A percentile compares a stretch with the other conserved stretches of the same genome.
phyloP scores from a whole-genome alignment of 2,329 filamentous ascomycete genomes.

The Calonectria hongkongensis region DNA sequence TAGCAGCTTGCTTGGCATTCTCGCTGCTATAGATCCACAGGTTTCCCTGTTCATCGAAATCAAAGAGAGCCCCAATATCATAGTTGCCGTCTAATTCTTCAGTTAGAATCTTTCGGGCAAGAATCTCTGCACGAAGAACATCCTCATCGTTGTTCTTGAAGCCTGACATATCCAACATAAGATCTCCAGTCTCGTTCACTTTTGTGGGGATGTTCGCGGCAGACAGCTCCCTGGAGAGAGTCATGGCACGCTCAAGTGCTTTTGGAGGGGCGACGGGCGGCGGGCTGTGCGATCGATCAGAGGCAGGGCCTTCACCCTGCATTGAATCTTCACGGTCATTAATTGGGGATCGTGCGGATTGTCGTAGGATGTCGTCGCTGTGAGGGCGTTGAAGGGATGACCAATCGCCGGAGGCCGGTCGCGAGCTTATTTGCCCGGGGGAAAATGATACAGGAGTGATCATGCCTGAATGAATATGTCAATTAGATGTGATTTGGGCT shows the following conservation, averaged over 20 bases:
- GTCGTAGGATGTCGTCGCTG: slow-evolving; percentile 73
- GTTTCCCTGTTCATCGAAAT: slow-evolving; percentile 95
- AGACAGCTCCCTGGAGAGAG: slow-evolving; percentile 90
- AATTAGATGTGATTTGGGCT: slow-evolving; percentile 32
- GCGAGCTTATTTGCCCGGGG: slow-evolving; percentile 68
- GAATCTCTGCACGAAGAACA: slow-evolving; percentile 91
- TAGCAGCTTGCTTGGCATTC: slow-evolving; percentile 93
- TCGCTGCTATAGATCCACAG: slow-evolving; percentile 99
- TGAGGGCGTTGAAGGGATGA: slow-evolving; percentile 67
- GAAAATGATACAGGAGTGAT: slow-evolving; percentile 73
- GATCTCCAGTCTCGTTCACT: slow-evolving; percentile 92
- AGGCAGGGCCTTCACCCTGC: slow-evolving; percentile 62
- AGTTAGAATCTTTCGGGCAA: slow-evolving; percentile 92
- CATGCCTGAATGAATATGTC: slow-evolving; percentile 57
- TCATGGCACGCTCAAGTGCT: slow-evolving; percentile 87
- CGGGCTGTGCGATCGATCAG: slow-evolving; percentile 83
- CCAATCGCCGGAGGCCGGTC: slow-evolving; percentile 72
- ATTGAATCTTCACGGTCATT: slow-evolving; percentile 61
- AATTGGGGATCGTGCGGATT: slow-evolving; percentile 63
- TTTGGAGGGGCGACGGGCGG: slow-evolving; percentile 83
- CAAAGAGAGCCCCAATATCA: slow-evolving; percentile 95
- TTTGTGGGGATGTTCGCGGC: slow-evolving; percentile 94
- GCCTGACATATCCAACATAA: slow-evolving; percentile 98
- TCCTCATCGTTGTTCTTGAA: slow-evolving; percentile 97
- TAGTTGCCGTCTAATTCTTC: slow-evolving; percentile 97